phyloP scores from a whole-genome alignment of 257 asterid genomes.

The Linderniella brevidens region DNA sequence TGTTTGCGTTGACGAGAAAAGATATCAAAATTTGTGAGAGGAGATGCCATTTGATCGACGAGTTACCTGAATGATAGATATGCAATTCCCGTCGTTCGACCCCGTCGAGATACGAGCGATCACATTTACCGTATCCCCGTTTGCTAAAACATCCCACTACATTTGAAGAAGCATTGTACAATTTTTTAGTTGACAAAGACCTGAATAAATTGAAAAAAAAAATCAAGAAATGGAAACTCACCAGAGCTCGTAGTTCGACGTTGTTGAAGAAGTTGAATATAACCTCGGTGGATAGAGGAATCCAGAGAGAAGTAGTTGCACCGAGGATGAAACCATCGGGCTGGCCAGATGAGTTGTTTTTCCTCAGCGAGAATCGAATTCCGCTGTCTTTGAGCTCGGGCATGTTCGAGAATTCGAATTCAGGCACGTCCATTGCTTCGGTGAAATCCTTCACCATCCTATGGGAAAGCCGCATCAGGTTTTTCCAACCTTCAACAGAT shows the following conservation, averaged over 20 bases:
- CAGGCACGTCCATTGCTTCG: conserved; percentile 31
- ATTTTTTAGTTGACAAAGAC: background rate
- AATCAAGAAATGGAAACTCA: conserved; percentile 3
- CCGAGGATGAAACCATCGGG: conserved; percentile 29
- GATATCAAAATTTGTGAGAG: background rate
- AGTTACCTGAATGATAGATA: conserved; percentile 52
- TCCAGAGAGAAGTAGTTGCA: conserved; percentile 49
- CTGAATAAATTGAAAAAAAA: background rate
- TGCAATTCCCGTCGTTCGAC: conserved; percentile 25
- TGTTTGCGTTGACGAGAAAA: conserved; percentile 1
- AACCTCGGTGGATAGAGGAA: conserved; percentile 27
- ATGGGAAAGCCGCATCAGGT: conserved; percentile 39
- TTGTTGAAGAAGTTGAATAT: conserved; percentile 45
- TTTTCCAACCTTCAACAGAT: conserved; percentile 27
- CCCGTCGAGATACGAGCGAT: conserved; percentile 49
- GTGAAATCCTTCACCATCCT: conserved; percentile 48
- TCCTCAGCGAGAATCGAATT: conserved; percentile 27
- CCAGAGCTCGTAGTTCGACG: conserved; percentile 35
- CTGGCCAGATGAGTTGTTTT: conserved; percentile 18
- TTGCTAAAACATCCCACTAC: conserved; percentile 60
- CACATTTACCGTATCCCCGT: conserved; percentile 23
- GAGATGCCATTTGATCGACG: background rate
- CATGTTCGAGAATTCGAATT: conserved; percentile 20
- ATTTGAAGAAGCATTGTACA: conserved; percentile 1
- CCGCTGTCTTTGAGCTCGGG: conserved; percentile 22